Evolutionary conservation across 108 stramenopile genomes (phyloP).

Genomic region (Asterionellopsis glacialis): DNA sequence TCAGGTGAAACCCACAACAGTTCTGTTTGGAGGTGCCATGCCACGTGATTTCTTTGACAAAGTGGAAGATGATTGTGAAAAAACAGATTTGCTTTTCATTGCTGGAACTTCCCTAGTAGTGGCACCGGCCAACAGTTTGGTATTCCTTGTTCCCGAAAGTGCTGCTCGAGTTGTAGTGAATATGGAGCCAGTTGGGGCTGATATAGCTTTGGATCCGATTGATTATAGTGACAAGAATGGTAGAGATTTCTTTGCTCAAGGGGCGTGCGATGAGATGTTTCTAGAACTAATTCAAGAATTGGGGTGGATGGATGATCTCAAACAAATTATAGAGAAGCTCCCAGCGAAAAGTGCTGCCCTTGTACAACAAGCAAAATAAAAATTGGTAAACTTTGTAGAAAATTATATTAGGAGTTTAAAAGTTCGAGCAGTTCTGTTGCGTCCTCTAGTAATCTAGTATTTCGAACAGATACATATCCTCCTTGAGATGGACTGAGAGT

Average conservation of each 20-base stretch:
- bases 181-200: constrained; percentile 47
- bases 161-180: constrained; percentile 52
- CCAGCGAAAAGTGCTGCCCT: constrained; percentile 18
- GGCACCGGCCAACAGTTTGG: constrained; percentile 60
- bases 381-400: too few relatives aligned
- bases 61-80: constrained; percentile 43
- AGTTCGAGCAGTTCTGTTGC: too few relatives aligned
- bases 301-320: constrained; percentile 32
- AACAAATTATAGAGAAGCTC: constrained; percentile 13
- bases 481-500: too few relatives aligned
- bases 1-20: constrained; percentile 69
- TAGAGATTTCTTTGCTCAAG: constrained; percentile 29
- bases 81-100: constrained; percentile 57
- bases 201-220: constrained; percentile 25
- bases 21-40: constrained; percentile 62
- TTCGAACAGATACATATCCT: too few relatives aligned
- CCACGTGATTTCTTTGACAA: constrained; percentile 54
- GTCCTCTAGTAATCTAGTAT: too few relatives aligned
- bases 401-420: too few relatives aligned
- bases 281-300: constrained; percentile 30
- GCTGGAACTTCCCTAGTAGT: constrained; percentile 74
- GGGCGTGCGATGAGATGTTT: constrained; percentile 34
- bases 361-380: constrained; percentile 6
- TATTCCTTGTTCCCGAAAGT: constrained; percentile 31
- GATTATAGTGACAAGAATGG: constrained; percentile 16